A percentile compares a stretch with the other conserved stretches of the same genome.
Conservation (phyloP, 305 asterid genomes). For the Rubia tinctorum region DNA sequence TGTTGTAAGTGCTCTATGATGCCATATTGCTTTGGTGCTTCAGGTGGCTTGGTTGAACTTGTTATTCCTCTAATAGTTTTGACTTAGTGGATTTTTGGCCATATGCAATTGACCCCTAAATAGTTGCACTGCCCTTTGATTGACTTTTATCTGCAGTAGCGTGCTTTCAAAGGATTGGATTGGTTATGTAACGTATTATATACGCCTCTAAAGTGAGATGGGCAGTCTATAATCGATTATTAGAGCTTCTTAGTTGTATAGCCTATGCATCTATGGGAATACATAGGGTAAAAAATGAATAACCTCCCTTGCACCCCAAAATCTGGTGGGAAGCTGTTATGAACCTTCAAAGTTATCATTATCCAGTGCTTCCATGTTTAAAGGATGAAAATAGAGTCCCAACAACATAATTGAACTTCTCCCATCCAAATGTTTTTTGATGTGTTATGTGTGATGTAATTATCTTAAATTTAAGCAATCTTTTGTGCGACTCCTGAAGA, state of each 20-base stretch:
- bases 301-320: neutral
- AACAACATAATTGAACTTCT: neutral
- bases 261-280: neutral
- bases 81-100: neutral
- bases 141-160: neutral
- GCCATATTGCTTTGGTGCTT: neutral
- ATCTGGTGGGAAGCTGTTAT: neutral
- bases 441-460: neutral
- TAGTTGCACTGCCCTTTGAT: neutral
- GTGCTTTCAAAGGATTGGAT: neutral
- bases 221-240: neutral
- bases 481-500: neutral
- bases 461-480: neutral
- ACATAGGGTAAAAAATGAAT: neutral
- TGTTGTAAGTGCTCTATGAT: slow-evolving; percentile 42
- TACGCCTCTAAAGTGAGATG: neutral
- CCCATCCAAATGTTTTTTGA: neutral
- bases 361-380: neutral
- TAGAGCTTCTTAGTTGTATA: neutral
- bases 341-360: neutral
- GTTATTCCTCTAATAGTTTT: neutral
- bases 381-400: neutral
- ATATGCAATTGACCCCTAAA: neutral
- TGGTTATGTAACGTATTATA: neutral
- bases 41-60: neutral